phyloP scores from a whole-genome alignment of 2,329 filamentous ascomycete species.

The Biscogniauxia marginata region DNA sequence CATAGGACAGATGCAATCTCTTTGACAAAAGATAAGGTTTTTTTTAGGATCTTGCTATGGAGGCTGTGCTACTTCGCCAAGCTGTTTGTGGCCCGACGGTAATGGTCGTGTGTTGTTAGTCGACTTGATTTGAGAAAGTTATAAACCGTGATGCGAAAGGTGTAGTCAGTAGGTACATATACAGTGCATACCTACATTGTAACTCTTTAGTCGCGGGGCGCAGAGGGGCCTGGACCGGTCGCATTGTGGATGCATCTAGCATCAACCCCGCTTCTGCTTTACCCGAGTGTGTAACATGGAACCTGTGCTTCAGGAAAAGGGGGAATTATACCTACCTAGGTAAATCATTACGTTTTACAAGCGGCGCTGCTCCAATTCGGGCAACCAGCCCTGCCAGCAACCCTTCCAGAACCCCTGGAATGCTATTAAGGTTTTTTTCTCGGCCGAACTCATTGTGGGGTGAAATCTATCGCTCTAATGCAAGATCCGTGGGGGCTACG shows the following conservation, averaged over 20 bases:
- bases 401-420: neutral
- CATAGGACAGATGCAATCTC: neutral
- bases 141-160: too few relatives aligned
- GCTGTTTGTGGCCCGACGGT: neutral
- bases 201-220: too few relatives aligned
- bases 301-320: too few relatives aligned
- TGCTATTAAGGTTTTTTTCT: neutral
- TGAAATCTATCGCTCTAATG: neutral
- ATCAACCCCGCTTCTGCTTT: too few relatives aligned
- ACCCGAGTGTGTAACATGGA: too few relatives aligned
- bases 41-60: neutral
- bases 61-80: constrained; percentile 1
- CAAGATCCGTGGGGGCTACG: neutral
- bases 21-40: neutral
- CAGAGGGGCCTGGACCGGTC: too few relatives aligned
- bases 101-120: neutral
- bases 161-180: too few relatives aligned
- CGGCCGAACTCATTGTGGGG: neutral
- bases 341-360: neutral
- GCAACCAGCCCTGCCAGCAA: neutral
- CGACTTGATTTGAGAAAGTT: neutral
- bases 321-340: too few relatives aligned
- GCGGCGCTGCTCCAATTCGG: too few relatives aligned
- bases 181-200: too few relatives aligned
- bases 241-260: too few relatives aligned